A percentile compares a stretch with the other conserved stretches of the same genome.
Evolutionary conservation across 2,329 filamentous ascomycete species (phyloP).

Genomic region (Neonectria faginata): DNA sequence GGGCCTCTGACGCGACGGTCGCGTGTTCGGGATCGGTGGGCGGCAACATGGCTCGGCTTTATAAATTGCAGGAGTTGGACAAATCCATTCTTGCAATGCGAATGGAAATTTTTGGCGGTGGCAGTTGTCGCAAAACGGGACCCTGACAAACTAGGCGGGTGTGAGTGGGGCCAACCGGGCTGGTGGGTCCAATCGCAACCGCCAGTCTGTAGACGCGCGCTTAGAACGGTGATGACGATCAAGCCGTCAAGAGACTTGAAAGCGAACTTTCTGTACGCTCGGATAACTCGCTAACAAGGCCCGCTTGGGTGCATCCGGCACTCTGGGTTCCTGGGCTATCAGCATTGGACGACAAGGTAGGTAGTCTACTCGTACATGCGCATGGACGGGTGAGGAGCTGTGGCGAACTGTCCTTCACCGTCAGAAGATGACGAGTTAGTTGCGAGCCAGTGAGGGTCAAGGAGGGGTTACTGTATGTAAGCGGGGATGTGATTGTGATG

Average conservation of each 20-base stretch:
- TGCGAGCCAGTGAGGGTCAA: conserved; percentile 16
- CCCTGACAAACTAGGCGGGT: conserved; percentile 25
- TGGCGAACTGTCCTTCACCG: conserved; percentile 4
- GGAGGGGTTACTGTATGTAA: conserved; percentile 18
- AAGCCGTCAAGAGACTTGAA: conserved; percentile 14
- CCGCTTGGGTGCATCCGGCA: neutral
- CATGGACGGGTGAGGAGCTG: conserved; percentile 15
- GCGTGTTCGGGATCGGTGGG: conserved; percentile 35
- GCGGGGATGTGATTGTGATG: conserved; percentile 28
- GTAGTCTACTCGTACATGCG: neutral
- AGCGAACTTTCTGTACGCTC: neutral
- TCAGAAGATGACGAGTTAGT: neutral
- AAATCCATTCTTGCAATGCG: conserved; percentile 32
- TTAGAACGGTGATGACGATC: conserved; percentile 35
- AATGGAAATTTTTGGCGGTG: conserved; percentile 46
- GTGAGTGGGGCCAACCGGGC: conserved; percentile 21
- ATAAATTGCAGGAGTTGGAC: conserved; percentile 41
- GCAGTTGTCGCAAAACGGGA: conserved; percentile 41
- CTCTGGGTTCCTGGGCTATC: neutral
- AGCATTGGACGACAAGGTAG: neutral
- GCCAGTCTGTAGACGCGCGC: conserved; percentile 45
- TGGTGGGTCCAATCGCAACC: conserved; percentile 30
- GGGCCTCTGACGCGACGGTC: conserved; percentile 35
- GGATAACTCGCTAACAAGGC: neutral
- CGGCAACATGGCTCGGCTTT: conserved; percentile 39